phyloP scores from a whole-genome alignment of 441 rosid genomes.

The Pelargonium cotyledonis region DNA sequence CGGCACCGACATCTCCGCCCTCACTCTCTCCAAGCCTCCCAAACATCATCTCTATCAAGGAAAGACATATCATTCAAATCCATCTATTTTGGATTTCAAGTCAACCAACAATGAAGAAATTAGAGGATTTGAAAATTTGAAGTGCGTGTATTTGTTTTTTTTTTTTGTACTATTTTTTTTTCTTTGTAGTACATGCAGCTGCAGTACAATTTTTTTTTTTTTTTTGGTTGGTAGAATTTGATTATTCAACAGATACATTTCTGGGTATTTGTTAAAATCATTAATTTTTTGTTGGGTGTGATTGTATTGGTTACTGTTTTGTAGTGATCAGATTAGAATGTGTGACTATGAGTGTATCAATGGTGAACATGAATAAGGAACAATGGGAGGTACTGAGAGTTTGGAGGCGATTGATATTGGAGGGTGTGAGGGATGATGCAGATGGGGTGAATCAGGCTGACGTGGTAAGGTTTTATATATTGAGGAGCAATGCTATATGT shows the following conservation, averaged over 20 bases:
- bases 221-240: not conserved
- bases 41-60: no score
- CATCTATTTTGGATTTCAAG: no score
- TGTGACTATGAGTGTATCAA: not conserved
- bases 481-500: no score
- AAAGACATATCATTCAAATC: no score
- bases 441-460: conserved; percentile 37
- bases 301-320: not conserved
- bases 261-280: no score
- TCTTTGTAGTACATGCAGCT: no score
- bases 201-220: not conserved
- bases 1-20: conserved; percentile 81
- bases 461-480: no score
- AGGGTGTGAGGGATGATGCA: conserved; percentile 29
- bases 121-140: no score
- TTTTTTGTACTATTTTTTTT: no score
- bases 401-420: conserved; percentile 18
- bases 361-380: no score
- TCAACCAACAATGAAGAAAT: no score
- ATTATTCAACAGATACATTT: not conserved
- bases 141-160: no score
- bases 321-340: not conserved
- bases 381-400: not conserved
- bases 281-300: not conserved
- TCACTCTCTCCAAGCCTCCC: conserved; percentile 45